Evolutionary conservation across 208 protist species (phyloP).

Genomic region (Spongospora subterranea): DNA sequence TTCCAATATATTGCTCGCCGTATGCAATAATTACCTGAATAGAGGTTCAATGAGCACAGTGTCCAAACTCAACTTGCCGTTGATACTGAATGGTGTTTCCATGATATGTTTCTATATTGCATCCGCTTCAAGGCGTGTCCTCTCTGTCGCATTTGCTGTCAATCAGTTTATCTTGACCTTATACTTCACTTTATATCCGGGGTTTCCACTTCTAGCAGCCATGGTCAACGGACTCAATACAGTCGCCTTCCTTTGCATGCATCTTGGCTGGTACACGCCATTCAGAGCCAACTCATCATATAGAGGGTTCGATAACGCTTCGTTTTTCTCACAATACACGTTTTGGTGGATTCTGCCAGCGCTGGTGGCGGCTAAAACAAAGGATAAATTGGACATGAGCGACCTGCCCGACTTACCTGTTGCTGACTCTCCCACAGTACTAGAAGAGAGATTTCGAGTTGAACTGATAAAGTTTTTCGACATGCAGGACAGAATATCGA

Average conservation of each 20-base stretch:
- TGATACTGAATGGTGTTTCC: too few relatives aligned
- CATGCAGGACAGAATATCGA: background rate
- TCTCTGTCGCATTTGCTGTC: background rate
- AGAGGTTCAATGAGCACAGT: too few relatives aligned
- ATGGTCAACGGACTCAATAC: too few relatives aligned
- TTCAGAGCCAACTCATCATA: background rate
- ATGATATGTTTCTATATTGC: too few relatives aligned
- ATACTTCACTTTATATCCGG: too few relatives aligned
- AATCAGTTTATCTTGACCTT: background rate
- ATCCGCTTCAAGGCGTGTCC: too few relatives aligned
- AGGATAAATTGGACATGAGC: slow-evolving; percentile 53
- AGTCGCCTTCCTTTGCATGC: background rate
- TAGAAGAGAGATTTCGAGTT: slow-evolving; percentile 31
- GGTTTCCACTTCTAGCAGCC: too few relatives aligned
- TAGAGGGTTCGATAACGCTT: slow-evolving; percentile 55
- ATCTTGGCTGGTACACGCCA: background rate
- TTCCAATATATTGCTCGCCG: too few relatives aligned
- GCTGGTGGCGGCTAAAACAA: background rate
- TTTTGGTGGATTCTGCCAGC: slow-evolving; percentile 67
- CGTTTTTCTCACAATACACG: slow-evolving; percentile 20
- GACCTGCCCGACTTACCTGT: slow-evolving; percentile 56
- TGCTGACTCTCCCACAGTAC: slow-evolving; percentile 15
- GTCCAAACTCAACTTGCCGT: too few relatives aligned
- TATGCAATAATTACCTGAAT: too few relatives aligned
- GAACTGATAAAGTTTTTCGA: background rate